These are phyloP conservation scores for Mycena albidolilacea DNA, from an alignment of 768 basidiomycete species.

Conservation along the genomic window DNA sequence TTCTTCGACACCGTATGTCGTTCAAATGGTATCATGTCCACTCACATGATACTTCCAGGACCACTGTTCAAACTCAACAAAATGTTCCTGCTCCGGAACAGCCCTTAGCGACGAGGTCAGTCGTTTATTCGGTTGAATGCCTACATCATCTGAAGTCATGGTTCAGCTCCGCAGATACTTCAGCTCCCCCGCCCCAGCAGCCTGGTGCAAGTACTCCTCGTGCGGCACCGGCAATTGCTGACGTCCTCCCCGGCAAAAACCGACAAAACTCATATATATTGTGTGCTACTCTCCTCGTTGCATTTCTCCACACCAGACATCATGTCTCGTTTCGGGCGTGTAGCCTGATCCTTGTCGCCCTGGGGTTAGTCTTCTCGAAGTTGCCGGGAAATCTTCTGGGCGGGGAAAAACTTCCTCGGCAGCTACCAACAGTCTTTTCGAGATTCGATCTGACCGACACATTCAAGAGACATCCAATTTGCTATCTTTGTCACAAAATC, in stretches of 20 bases:
- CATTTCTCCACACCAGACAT: neutral
- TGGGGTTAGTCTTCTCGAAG: neutral
- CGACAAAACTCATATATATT: neutral
- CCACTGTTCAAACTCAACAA: neutral
- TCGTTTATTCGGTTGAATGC: no score
- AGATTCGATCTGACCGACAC: neutral
- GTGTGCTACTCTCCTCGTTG: neutral
- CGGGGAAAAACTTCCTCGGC: neutral
- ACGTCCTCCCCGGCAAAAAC: neutral
- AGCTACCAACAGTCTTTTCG: neutral
- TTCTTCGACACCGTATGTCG: neutral
- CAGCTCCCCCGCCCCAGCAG: no score
- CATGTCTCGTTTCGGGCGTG: conserved; percentile 4
- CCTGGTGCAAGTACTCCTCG: neutral
- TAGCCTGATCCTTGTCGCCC: neutral
- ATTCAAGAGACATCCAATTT: neutral
- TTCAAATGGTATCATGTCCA: neutral
- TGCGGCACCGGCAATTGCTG: neutral
- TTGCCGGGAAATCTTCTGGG: neutral
- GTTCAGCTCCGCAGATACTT: no score
- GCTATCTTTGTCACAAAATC: neutral
- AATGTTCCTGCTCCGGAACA: neutral
- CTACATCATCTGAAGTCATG: no score
- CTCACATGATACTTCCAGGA: neutral
- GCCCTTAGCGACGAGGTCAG: no score